Evolutionary conservation across 225 moss, liverwort and hornwort species (phyloP).

Genomic region (Polytrichum formosum): DNA sequence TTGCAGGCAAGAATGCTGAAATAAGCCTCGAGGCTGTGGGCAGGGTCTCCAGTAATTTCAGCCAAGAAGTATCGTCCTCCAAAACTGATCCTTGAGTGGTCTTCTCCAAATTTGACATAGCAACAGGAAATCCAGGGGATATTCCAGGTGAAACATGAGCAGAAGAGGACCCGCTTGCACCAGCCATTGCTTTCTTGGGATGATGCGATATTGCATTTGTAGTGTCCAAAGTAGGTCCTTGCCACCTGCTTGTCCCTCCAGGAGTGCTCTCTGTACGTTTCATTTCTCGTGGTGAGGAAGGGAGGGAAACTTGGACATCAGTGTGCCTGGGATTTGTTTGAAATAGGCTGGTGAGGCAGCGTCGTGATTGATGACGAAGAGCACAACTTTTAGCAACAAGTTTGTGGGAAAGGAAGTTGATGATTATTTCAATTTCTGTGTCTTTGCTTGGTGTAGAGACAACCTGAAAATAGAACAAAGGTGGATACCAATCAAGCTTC

Average conservation of each 20-base stretch:
- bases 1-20: constrained; percentile 63
- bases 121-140: constrained; percentile 53
- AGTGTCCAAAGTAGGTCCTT: constrained; percentile 34
- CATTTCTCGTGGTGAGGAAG: constrained; percentile 64
- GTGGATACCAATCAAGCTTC: background rate
- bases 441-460: constrained; percentile 49
- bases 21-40: constrained; percentile 64
- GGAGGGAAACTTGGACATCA: constrained; percentile 54
- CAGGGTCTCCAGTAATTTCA: constrained; percentile 58
- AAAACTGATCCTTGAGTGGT: constrained; percentile 27
- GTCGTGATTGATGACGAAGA: constrained; percentile 68
- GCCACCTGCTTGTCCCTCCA: constrained; percentile 40
- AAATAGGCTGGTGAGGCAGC: constrained; percentile 80
- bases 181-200: constrained; percentile 40
- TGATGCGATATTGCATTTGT: constrained; percentile 31
- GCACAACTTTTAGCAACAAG: constrained; percentile 66
- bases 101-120: constrained; percentile 41
- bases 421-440: constrained; percentile 62
- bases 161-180: constrained; percentile 33
- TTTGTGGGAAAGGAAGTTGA: constrained; percentile 74
- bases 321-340: constrained; percentile 25
- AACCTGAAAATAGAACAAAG: constrained; percentile 33
- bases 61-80: constrained; percentile 78
- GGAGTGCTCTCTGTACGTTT: constrained; percentile 44
- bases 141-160: constrained; percentile 49